Evolutionary conservation across 371 early-diverging fungal species (phyloP).

Genomic region (Mucor saturninus): DNA sequence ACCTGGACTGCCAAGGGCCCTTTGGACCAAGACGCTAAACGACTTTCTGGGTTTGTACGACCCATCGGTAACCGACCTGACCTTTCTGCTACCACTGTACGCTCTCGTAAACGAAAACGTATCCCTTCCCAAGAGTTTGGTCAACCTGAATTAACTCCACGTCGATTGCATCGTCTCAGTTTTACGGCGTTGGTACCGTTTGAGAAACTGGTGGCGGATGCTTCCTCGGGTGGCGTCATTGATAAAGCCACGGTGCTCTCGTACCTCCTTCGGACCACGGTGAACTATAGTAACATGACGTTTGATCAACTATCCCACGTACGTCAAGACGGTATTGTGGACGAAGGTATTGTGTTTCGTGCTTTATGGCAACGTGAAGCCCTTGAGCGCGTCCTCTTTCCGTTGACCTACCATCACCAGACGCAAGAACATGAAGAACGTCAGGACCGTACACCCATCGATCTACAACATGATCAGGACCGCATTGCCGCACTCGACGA

Average conservation of each 20-base stretch:
- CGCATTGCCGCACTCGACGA: conserved; percentile 44
- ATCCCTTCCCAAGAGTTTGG: conserved; percentile 45
- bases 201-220: conserved; percentile 44
- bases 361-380: conserved; percentile 57
- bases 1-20: conserved; percentile 48
- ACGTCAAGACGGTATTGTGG: conserved; percentile 50
- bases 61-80: conserved; percentile 4
- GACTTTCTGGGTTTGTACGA: conserved; percentile 48
- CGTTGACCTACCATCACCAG: conserved; percentile 22
- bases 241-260: conserved; percentile 53
- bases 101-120: conserved; percentile 44
- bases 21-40: conserved; percentile 44
- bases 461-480: conserved; percentile 14
- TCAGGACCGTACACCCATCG: neutral
- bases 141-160: neutral
- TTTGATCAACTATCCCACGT: conserved; percentile 53
- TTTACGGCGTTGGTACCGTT: conserved; percentile 50
- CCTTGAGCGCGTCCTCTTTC: conserved; percentile 46
- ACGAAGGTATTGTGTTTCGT: conserved; percentile 54
- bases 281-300: conserved; percentile 56
- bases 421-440: conserved; percentile 8
- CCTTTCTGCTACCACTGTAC: conserved; percentile 30
- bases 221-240: conserved; percentile 49
- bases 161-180: conserved; percentile 30
- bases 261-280: conserved; percentile 44